Evolutionary conservation across 2,329 filamentous ascomycete species (phyloP).

Genomic region (Furcasterigmium sp.): DNA sequence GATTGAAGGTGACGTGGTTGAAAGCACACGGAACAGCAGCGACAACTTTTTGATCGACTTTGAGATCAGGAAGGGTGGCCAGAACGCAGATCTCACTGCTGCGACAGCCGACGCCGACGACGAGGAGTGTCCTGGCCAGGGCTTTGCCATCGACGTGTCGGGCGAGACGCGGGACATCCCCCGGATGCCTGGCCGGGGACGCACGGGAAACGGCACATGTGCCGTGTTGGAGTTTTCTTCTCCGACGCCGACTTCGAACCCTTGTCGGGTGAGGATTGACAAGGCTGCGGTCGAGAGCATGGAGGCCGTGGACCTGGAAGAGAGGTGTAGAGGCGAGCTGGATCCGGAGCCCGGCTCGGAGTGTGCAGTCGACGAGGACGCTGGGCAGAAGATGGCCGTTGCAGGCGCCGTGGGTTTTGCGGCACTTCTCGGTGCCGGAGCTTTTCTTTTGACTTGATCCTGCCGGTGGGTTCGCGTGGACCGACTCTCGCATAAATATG

Average conservation of each 20-base stretch:
- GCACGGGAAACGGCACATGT: constrained; percentile 2
- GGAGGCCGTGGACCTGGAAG: constrained; percentile 2
- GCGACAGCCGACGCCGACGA: constrained; percentile 5
- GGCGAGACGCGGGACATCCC: constrained; percentile 6
- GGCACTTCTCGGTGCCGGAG: constrained; percentile 4
- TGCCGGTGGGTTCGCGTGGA: too few relatives aligned
- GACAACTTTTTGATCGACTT: constrained; percentile 8
- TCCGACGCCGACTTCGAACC: constrained; percentile 9
- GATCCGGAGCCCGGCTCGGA: constrained; percentile 9
- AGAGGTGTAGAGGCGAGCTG: constrained; percentile 7
- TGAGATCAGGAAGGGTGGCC: constrained; percentile 9
- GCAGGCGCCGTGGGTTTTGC: constrained; percentile 6
- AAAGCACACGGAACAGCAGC: constrained; percentile 3
- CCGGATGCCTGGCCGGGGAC: background rate
- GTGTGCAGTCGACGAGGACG: constrained; percentile 10
- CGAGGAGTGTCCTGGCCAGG: constrained; percentile 3
- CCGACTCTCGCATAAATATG: too few relatives aligned
- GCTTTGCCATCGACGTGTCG: constrained; percentile 9
- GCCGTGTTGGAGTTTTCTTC: constrained; percentile 4
- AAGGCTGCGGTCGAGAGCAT: constrained; percentile 13
- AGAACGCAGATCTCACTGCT: constrained; percentile 9
- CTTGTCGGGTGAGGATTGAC: constrained; percentile 13
- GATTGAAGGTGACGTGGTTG: background rate
- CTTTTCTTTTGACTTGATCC: constrained; percentile 10
- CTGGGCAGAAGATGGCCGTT: constrained; percentile 4